phyloP scores from a whole-genome alignment of 495 filamentous ascomycete genomes.

The Neurospora africana region DNA sequence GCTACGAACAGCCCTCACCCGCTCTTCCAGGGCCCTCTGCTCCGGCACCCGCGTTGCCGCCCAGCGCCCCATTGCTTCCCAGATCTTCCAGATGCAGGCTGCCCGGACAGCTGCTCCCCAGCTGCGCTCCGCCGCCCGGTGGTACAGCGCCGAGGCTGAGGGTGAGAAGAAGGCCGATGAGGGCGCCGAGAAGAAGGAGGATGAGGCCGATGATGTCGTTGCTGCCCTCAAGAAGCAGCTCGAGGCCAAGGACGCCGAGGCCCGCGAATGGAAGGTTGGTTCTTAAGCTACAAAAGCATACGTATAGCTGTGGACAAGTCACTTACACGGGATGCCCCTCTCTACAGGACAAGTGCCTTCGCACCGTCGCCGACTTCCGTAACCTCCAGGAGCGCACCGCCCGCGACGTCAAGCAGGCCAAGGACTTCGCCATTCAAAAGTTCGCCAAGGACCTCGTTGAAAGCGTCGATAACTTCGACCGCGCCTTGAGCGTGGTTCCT shows the following conservation, averaged over 20 bases:
- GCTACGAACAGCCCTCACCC: constrained; percentile 32
- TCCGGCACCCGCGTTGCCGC: constrained; percentile 14
- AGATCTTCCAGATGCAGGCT: constrained; percentile 20
- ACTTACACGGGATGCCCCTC: background rate
- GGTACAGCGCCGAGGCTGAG: constrained; percentile 37
- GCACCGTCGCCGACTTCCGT: constrained; percentile 88
- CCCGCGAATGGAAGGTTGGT: constrained; percentile 74
- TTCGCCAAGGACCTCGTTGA: constrained; percentile 94
- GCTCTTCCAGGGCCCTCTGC: constrained; percentile 29
- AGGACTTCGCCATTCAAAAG: constrained; percentile 86
- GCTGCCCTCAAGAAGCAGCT: constrained; percentile 52
- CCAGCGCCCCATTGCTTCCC: constrained; percentile 20
- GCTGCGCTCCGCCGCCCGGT: constrained; percentile 22
- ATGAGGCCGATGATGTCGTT: constrained; percentile 17
- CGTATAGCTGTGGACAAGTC: background rate
- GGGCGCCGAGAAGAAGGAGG: constrained; percentile 19
- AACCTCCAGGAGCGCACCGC: constrained; percentile 92
- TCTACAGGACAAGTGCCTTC: constrained; percentile 78
- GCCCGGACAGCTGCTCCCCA: constrained; percentile 14
- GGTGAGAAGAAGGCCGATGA: constrained; percentile 16
- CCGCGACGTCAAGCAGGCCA: constrained; percentile 76
- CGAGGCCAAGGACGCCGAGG: constrained; percentile 75
- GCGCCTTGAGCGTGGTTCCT: constrained; percentile 71
- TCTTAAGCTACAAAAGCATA: background rate
- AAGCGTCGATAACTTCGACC: constrained; percentile 91